Evolutionary conservation across 768 basidiomycete genomes (phyloP), one percentile per base, ranked within the genome.

Genomic region (Russula griseocarnosa): DNA sequence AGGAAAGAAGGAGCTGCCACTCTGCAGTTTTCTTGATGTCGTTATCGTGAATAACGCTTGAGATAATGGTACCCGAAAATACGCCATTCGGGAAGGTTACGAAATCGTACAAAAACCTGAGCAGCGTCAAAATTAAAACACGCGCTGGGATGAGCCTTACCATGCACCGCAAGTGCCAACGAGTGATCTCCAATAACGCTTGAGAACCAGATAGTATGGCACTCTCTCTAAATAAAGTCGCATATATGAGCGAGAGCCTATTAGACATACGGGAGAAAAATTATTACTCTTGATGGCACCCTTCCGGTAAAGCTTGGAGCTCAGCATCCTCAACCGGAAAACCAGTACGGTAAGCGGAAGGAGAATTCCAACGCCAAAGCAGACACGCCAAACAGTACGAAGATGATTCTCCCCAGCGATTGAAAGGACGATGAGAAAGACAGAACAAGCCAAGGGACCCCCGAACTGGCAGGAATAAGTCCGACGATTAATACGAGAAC

Each of bases 121-220:
- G 51, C 26, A 26, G 22, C 14, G 22, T 55, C 70, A 38, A 58
- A 40, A 36, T 53, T 30, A 14, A 1, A 34, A 13, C 14, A 38
- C 44, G 36, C 51, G 18, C 11, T 55, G 49, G n/a, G 30, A 30
- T 44, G 8, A 36, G 28, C 66, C 76, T 55, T 54, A 85, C 88
- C 88, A 90, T 50, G 87, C 85, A 18, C 86, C 87, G 62, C 82
- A 84, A 6, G 87, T 91, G 11, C 89, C 89, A 58, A 88, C 82
- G 22, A 92, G 74, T 7, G 83, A 55, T 65, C 74, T 81, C 88
- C 88, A 90, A 72, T 90, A 90, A 24, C 80, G 75, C 70, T 79
- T 82, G 58, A 87, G 1, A 13, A 84, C 81, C 26, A 90, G 76
- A 61, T 66, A 63, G 70, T 90, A 89, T 7, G 88, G 87, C 20